phyloP scores from a whole-genome alignment of 2,329 filamentous ascomycete genomes.

The Lasiodiplodia theobromae region DNA sequence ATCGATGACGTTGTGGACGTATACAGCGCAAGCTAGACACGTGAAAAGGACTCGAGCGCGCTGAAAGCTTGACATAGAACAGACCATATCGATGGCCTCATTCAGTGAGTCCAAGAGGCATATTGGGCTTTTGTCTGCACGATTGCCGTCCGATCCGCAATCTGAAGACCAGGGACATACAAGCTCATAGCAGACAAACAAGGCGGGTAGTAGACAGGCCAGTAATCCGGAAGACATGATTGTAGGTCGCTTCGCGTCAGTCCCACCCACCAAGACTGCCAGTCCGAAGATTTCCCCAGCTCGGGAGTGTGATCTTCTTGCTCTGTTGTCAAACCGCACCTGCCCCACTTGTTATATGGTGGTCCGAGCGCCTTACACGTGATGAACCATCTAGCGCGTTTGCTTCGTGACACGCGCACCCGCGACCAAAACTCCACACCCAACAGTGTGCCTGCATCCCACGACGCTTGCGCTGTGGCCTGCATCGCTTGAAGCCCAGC shows the following conservation, averaged over 20 bases:
- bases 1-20: conserved; percentile 26
- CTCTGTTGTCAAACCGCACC: not conserved
- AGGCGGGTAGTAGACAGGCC: not conserved
- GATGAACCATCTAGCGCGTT: not conserved
- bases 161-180: too few relatives aligned
- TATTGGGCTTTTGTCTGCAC: not conserved
- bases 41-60: not conserved
- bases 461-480: not conserved
- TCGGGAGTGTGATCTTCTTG: not conserved
- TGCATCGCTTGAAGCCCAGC: not conserved
- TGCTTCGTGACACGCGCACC: not conserved
- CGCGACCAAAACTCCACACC: not conserved
- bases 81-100: not conserved
- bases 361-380: not conserved
- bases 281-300: not conserved
- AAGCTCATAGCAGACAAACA: not conserved
- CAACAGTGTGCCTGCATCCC: not conserved
- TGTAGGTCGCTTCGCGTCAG: too few relatives aligned
- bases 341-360: not conserved
- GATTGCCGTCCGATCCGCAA: not conserved
- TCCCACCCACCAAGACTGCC: not conserved
- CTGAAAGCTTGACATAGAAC: not conserved
- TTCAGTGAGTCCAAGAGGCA: not conserved
- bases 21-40: not conserved
- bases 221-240: not conserved